Base-by-base conservation (phyloP, 2,329 filamentous ascomycete species). In the Colletotrichum sp. region DNA sequence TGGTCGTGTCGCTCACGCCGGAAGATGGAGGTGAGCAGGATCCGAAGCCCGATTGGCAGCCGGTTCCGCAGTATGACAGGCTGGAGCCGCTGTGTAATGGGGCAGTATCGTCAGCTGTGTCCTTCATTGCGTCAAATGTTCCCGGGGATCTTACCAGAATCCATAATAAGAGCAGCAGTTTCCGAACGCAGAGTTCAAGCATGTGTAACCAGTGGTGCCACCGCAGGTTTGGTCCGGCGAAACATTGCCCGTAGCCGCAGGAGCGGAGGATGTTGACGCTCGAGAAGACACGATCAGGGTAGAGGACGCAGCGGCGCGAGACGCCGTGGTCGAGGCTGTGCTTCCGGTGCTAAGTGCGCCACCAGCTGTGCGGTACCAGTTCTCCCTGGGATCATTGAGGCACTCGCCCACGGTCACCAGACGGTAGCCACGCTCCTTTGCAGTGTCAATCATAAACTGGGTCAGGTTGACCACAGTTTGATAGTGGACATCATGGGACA, bases 381-480 rank as follows among this genome's bases (percentile, higher is more conserved):
- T 86, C 18, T 81, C 83, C n/a, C 75, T 75, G 9, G 89, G 82
- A 72, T 92, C 90, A 1, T 87, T 87, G 18, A 92, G 84, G 73
- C 91, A 93, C 75, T 92, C 88, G 1, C 90, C 91, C 6, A 92
- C 87, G 2, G 90, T 90, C 32, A 90, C 89, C 58, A 87, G 86
- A 61, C 79, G 81, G 78, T 86, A 87, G 0, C 89, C 89, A 21
- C 86, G 83, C 5, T 81, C 78, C 28, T 80, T 79, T 16, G 90
- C 83, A 66, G 80, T 81, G 15, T 82, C 75, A 21, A 89, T 80
- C 87, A 90, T 89, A 79, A 83, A 87, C 2, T 78, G 77, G 5
- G 81, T 81, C 32, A 87, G 74, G 36, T 81, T 80, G 8, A 78
- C 68, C 6, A 82, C 82, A 8, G 85, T 85, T 68, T 82, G 78